Percentiles rank a stretch among this genome's conserved stretches.
These are phyloP conservation scores for Geranium brycei DNA, from an alignment of 345 rosid genomes.

Conservation along the genomic window DNA sequence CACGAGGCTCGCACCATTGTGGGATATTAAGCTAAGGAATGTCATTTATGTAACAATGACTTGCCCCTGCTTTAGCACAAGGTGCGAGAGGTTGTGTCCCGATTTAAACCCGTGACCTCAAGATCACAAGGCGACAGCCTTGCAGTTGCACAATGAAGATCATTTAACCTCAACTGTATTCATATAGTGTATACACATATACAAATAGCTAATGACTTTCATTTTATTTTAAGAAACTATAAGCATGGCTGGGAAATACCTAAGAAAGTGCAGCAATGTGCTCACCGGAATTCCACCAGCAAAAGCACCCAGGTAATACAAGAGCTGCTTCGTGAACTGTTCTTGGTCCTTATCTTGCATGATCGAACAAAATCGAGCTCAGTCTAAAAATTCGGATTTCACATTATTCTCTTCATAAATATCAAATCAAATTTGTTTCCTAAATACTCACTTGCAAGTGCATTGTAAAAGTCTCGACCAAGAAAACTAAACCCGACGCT, in stretches of 20 bases:
- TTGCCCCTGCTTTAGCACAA: too few relatives aligned
- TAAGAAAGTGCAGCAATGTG: constrained; percentile 19
- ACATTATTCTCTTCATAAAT: not conserved
- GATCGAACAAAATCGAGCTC: constrained; percentile 1
- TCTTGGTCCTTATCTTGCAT: constrained; percentile 75
- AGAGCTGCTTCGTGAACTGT: constrained; percentile 74
- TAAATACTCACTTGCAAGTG: constrained; percentile 54
- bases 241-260: constrained; percentile 18
- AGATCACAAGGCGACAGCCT: not conserved
- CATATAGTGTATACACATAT: not conserved
- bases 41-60: too few relatives aligned
- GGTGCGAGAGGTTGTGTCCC: too few relatives aligned
- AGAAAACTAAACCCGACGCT: constrained; percentile 94
- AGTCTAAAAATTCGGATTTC: too few relatives aligned
- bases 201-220: not conserved
- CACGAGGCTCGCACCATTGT: too few relatives aligned
- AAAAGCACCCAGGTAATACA: constrained; percentile 75
- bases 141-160: not conserved
- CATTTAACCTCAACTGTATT: not conserved
- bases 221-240: not conserved
- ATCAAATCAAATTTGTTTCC: not conserved
- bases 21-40: too few relatives aligned
- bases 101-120: too few relatives aligned
- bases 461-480: constrained; percentile 95
- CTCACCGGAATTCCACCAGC: constrained; percentile 98